A percentile compares a stretch with the other conserved stretches of the same genome.
Evolutionary conservation across 2,329 filamentous ascomycete genomes (phyloP).

Genomic region (Xylogone sp.): DNA sequence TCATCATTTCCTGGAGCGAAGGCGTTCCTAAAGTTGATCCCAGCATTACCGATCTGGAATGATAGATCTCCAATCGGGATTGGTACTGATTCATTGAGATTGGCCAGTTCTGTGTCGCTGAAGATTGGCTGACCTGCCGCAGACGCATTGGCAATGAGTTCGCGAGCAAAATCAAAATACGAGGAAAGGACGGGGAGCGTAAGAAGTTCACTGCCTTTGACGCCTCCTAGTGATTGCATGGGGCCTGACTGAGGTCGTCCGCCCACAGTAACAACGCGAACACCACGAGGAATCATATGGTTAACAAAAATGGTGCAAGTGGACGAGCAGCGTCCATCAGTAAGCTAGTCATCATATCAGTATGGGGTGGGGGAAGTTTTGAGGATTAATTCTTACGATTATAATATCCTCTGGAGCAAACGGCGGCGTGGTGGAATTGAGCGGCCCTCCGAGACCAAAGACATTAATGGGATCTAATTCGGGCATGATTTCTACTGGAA

Average conservation of each 20-base stretch:
- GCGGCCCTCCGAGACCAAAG: too few relatives aligned
- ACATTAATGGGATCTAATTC: too few relatives aligned
- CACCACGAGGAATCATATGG: slow-evolving; percentile 48
- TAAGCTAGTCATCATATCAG: slow-evolving; percentile 28
- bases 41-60: background rate
- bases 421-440: too few relatives aligned
- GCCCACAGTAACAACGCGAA: slow-evolving; percentile 51
- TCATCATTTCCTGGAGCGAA: slow-evolving; percentile 26
- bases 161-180: background rate
- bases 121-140: background rate
- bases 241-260: slow-evolving; percentile 42
- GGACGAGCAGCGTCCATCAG: slow-evolving; percentile 55
- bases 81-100: background rate
- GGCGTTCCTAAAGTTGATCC: slow-evolving; percentile 36
- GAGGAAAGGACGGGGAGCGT: background rate
- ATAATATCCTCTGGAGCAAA: slow-evolving; percentile 40
- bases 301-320: slow-evolving; percentile 55
- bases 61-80: background rate
- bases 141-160: background rate
- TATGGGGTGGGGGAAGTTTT: background rate
- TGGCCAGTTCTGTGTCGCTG: background rate
- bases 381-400: slow-evolving; percentile 24
- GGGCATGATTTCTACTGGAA: too few relatives aligned
- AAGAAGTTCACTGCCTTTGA: slow-evolving; percentile 45
- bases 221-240: slow-evolving; percentile 51